Percentiles rank a stretch among this genome's conserved stretches.
Conservation (phyloP, 1,284 basidiomycete species). For the Boletus nobilissimus region DNA sequence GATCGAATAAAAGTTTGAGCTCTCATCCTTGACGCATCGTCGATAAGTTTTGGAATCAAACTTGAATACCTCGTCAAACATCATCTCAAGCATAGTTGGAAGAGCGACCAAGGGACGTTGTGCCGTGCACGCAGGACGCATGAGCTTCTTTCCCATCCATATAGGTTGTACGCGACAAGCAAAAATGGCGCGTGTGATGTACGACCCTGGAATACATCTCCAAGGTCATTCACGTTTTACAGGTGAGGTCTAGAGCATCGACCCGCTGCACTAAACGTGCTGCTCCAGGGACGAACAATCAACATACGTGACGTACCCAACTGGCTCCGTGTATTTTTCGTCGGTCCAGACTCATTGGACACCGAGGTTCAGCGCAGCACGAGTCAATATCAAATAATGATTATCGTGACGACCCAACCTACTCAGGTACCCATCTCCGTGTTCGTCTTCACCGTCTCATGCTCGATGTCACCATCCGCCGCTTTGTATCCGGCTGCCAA, state of each 20-base stretch:
- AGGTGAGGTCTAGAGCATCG: slow-evolving; percentile 50
- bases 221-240: slow-evolving; percentile 64
- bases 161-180: slow-evolving; percentile 30
- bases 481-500: slow-evolving; percentile 38
- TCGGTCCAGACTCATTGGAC: slow-evolving; percentile 67
- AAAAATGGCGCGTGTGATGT: background rate
- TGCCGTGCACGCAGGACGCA: slow-evolving; percentile 61
- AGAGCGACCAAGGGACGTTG: slow-evolving; percentile 56
- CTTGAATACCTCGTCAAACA: slow-evolving; percentile 83
- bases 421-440: background rate
- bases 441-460: slow-evolving; percentile 18
- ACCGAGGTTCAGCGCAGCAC: slow-evolving; percentile 64
- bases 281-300: slow-evolving; percentile 69
- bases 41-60: slow-evolving; percentile 79
- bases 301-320: slow-evolving; percentile 75
- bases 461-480: slow-evolving; percentile 29
- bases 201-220: slow-evolving; percentile 65
- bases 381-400: slow-evolving; percentile 52
- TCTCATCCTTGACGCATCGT: slow-evolving; percentile 77
- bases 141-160: slow-evolving; percentile 54
- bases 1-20: slow-evolving; percentile 65
- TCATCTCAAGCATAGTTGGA: slow-evolving; percentile 66
- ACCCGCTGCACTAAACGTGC: background rate
- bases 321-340: slow-evolving; percentile 84
- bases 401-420: slow-evolving; percentile 51